Base-by-base conservation (phyloP, 805 yeast species). In the Yamadazyma sp. region DNA sequence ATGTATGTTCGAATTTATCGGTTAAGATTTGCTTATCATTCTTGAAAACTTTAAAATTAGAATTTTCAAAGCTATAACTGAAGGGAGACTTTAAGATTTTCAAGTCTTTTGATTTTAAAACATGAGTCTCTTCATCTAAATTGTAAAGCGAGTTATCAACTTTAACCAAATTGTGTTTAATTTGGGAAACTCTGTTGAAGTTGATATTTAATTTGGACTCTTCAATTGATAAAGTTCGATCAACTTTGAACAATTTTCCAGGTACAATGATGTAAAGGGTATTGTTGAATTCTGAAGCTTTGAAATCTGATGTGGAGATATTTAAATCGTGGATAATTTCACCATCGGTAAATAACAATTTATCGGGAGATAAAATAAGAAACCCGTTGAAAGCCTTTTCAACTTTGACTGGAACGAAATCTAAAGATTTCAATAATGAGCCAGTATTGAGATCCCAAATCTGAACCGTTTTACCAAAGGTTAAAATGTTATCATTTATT, bases 101-200 rank as follows among this genome's bases (percentile, higher is more conserved):
- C 11, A 32, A 16, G 15, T 20, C 31, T 11, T 33, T 26, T 5
- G 30, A 16, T 16, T 29, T 37, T n/a, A 23, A 7, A 2, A 37
- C 30, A 2, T 19, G 22, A 18, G 31, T 26, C 21, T 25, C 17
- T 5, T 30, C 17, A 13, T 39, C 39, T 8, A 43, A 12, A 24
- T 39, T 27, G 18, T 25, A 31, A n/a, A 33, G 23, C 11, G 85
- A 78, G 38, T 78, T 74, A 40, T 82, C 86, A 35, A 81, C 65
- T 15, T 27, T 27, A 0, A 81, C 75, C 22, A 82, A 72, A 47
- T 89, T 96, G 44, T 82, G 93, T 39, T 84, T 87, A 18, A 93
- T 54, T 46, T 87, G 88, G 31, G 86, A 76, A 55, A 82, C 14
- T 8, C 28, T 28, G 13, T 35, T 31, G 14, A 35, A 26, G 20